These are phyloP conservation scores for Lecanicillium sp. DNA, from an alignment of 2,329 filamentous ascomycete species.

Conservation along the genomic window DNA sequence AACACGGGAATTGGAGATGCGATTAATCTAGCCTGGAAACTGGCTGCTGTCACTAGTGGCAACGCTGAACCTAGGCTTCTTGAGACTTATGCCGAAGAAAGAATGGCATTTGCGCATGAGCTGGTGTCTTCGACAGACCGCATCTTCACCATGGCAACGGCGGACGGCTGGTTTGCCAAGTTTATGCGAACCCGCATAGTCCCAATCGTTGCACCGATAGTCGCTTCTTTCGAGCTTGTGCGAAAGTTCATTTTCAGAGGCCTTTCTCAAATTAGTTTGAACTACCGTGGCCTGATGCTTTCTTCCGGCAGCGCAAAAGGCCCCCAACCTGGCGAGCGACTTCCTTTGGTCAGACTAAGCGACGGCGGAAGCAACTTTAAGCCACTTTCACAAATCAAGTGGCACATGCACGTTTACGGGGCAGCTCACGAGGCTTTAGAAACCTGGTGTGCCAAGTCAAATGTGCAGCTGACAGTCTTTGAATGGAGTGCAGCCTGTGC, in stretches of 20 bases:
- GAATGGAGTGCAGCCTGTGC: conserved; percentile 1
- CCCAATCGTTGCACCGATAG: background rate
- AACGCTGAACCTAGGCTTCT: conserved; percentile 11
- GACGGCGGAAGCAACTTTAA: background rate
- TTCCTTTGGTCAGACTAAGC: conserved; percentile 2
- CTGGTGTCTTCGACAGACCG: conserved; percentile 4
- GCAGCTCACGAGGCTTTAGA: background rate
- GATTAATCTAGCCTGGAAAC: conserved; percentile 26
- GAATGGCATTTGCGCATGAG: conserved; percentile 4
- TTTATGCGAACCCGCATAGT: background rate
- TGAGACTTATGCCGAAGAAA: conserved; percentile 17
- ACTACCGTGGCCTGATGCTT: conserved; percentile 3
- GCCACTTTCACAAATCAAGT: conserved; percentile 3
- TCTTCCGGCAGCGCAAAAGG: background rate
- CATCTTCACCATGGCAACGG: conserved; percentile 1
- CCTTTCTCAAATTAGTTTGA: conserved; percentile 1
- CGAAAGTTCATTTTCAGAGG: background rate
- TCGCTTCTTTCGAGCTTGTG: background rate
- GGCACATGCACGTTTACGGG: conserved; percentile 8
- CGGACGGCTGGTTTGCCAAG: background rate
- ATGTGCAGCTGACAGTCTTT: conserved; percentile 3
- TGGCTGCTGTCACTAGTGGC: conserved; percentile 17
- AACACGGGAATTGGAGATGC: conserved; percentile 27
- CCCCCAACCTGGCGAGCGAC: background rate
- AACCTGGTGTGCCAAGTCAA: background rate